Conservation (phyloP, 2,329 filamentous ascomycete species). For the Cyclaneusma minus region DNA sequence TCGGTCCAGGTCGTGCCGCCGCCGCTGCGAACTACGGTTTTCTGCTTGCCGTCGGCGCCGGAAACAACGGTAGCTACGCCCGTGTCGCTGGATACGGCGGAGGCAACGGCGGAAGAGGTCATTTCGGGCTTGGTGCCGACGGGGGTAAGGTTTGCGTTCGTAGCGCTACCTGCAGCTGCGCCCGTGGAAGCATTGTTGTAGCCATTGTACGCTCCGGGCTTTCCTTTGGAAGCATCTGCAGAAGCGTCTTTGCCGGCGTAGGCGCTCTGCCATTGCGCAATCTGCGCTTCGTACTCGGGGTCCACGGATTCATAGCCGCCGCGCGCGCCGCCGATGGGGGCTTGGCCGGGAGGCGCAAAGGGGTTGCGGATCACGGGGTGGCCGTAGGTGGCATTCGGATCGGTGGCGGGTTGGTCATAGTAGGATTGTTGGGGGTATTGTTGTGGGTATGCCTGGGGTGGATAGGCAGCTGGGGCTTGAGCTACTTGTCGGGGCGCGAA, state of each 20-base stretch:
- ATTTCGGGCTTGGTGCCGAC: conserved; percentile 17
- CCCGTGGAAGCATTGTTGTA: conserved; percentile 20
- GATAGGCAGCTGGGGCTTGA: conserved; percentile 17
- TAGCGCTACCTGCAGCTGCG: conserved; percentile 26
- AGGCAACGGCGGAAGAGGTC: conserved; percentile 18
- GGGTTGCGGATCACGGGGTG: conserved; percentile 65
- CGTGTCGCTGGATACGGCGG: conserved; percentile 29
- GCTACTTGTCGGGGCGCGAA: conserved; percentile 45
- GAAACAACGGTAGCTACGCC: conserved; percentile 24
- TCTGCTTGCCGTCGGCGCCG: conserved; percentile 44
- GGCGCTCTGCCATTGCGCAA: conserved; percentile 88
- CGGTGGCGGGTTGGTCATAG: conserved; percentile 25
- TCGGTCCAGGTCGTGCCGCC: conserved; percentile 92
- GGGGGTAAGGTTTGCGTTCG: conserved; percentile 27
- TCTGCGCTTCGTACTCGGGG: conserved; percentile 76
- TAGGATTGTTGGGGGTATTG: conserved; percentile 23
- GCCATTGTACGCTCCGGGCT: conserved; percentile 16
- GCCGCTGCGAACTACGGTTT: conserved; percentile 77
- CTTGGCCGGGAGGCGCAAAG: conserved; percentile 49
- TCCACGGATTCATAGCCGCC: conserved; percentile 34
- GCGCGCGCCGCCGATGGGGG: conserved; percentile 18
- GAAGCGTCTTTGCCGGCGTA: conserved; percentile 52
- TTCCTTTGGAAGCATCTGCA: conserved; percentile 9
- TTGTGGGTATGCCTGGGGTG: conserved; percentile 5
- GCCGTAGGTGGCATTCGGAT: conserved; percentile 22